phyloP scores from a whole-genome alignment of 768 basidiomycete genomes.

The Dioszegia hungarica region DNA sequence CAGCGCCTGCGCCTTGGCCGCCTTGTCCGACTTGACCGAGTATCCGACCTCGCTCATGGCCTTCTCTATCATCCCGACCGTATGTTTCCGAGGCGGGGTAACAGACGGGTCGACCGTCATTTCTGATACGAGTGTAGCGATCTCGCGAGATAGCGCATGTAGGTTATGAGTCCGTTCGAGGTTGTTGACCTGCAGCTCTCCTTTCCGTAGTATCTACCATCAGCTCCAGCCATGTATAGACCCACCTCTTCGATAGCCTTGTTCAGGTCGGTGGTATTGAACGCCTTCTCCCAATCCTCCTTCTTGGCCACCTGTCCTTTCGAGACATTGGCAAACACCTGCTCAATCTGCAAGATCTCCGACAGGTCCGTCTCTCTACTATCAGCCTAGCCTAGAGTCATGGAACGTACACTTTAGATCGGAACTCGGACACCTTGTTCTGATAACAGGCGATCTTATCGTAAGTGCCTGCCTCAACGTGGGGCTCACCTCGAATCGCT shows the following conservation, averaged over 20 bases:
- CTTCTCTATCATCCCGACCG: slow-evolving; percentile 94
- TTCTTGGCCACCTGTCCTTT: slow-evolving; percentile 90
- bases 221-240: neutral
- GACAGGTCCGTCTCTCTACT: slow-evolving; percentile 82
- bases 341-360: slow-evolving; percentile 92
- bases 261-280: slow-evolving; percentile 66
- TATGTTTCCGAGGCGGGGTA: slow-evolving; percentile 66
- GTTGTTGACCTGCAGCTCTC: slow-evolving; percentile 93
- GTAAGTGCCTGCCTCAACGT: neutral
- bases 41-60: slow-evolving; percentile 93
- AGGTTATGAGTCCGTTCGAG: slow-evolving; percentile 93
- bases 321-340: slow-evolving; percentile 92
- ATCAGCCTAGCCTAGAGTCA: neutral
- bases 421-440: slow-evolving; percentile 97
- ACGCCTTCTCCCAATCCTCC: slow-evolving; percentile 86
- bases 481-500: slow-evolving; percentile 85
- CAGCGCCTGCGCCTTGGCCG: slow-evolving; percentile 75
- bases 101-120: slow-evolving; percentile 93
- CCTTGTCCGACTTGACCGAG: slow-evolving; percentile 81
- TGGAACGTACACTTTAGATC: slow-evolving; percentile 75
- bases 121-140: slow-evolving; percentile 88
- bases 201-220: slow-evolving; percentile 81
- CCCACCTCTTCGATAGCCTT: slow-evolving; percentile 78
- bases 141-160: slow-evolving; percentile 73
- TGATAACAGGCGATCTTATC: slow-evolving; percentile 92